phyloP scores from a whole-genome alignment of 768 basidiomycete species.

The Rhizopogon sp. region DNA sequence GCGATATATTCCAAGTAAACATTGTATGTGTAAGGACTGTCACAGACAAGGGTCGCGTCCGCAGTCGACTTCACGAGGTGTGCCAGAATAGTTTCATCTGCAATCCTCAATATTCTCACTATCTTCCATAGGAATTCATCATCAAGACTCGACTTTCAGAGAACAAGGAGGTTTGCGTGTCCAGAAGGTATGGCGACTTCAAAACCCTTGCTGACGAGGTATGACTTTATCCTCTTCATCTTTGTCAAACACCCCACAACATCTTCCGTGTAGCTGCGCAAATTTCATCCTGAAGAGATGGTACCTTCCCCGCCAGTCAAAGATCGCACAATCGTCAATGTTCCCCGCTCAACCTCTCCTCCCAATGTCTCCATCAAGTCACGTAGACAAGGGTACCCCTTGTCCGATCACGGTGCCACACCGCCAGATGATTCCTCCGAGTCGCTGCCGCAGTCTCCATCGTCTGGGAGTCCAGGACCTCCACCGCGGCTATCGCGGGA shows the following conservation, averaged over 20 bases:
- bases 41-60: slow-evolving; percentile 76
- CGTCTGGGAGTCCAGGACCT: slow-evolving; percentile 60
- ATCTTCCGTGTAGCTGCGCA: slow-evolving; percentile 58
- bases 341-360: slow-evolving; percentile 29
- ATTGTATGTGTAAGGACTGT: slow-evolving; percentile 84
- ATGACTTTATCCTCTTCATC: slow-evolving; percentile 11
- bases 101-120: slow-evolving; percentile 4
- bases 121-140: slow-evolving; percentile 76
- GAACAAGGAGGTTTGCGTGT: slow-evolving; percentile 77
- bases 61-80: slow-evolving; percentile 86
- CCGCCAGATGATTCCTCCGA: slow-evolving; percentile 8
- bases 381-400: slow-evolving; percentile 57
- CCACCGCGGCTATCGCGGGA: slow-evolving; percentile 69
- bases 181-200: slow-evolving; percentile 94
- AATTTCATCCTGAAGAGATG: slow-evolving; percentile 79
- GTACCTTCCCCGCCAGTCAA: slow-evolving; percentile 84
- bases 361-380: slow-evolving; percentile 23
- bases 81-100: slow-evolving; percentile 19
- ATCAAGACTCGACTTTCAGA: slow-evolving; percentile 78
- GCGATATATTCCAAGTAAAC: slow-evolving; percentile 81
- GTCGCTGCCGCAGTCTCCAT: slow-evolving; percentile 64
- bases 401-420: neutral
- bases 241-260: neutral
- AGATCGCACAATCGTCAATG: slow-evolving; percentile 69
- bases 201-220: slow-evolving; percentile 83